phyloP scores from a whole-genome alignment of 495 filamentous ascomycete species.

The Corynascus novoguineensis region DNA sequence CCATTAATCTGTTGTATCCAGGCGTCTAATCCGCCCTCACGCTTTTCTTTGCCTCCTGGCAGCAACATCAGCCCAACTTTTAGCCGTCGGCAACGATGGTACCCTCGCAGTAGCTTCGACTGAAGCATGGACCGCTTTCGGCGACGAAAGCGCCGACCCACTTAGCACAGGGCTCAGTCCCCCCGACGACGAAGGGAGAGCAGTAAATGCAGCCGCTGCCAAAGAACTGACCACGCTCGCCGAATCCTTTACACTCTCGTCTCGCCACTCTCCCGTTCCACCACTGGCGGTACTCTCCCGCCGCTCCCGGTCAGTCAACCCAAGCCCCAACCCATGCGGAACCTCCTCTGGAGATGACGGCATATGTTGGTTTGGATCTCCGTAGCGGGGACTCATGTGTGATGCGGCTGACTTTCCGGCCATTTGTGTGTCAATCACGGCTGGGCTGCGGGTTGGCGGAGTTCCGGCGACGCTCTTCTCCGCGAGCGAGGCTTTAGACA shows the following conservation, averaged over 20 bases:
- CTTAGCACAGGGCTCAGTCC: slow-evolving; percentile 16
- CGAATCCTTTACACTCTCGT: slow-evolving; percentile 9
- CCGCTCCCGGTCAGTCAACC: slow-evolving; percentile 6
- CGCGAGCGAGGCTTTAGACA: slow-evolving; percentile 22
- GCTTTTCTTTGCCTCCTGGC: slow-evolving; percentile 9
- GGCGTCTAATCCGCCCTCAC: not conserved
- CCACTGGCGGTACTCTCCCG: slow-evolving; percentile 18
- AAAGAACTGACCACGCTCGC: slow-evolving; percentile 20
- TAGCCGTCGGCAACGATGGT: slow-evolving; percentile 28
- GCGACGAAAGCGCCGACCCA: slow-evolving; percentile 24
- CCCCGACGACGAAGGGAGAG: not conserved
- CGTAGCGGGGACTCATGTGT: not conserved
- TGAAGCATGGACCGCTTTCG: slow-evolving; percentile 14
- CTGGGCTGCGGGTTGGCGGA: slow-evolving; percentile 16
- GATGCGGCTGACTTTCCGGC: not conserved
- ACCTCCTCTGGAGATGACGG: not conserved
- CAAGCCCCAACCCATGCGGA: slow-evolving; percentile 17
- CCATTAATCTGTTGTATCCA: not conserved
- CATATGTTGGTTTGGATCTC: not conserved
- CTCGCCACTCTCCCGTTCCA: not conserved
- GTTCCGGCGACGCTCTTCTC: slow-evolving; percentile 24
- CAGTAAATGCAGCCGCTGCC: no score
- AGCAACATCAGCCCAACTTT: slow-evolving; percentile 36
- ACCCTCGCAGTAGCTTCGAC: slow-evolving; percentile 14
- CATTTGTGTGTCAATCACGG: not conserved